Base-by-base conservation (phyloP, 2,329 filamentous ascomycete species). In the Dryadomyces quercivorus region DNA sequence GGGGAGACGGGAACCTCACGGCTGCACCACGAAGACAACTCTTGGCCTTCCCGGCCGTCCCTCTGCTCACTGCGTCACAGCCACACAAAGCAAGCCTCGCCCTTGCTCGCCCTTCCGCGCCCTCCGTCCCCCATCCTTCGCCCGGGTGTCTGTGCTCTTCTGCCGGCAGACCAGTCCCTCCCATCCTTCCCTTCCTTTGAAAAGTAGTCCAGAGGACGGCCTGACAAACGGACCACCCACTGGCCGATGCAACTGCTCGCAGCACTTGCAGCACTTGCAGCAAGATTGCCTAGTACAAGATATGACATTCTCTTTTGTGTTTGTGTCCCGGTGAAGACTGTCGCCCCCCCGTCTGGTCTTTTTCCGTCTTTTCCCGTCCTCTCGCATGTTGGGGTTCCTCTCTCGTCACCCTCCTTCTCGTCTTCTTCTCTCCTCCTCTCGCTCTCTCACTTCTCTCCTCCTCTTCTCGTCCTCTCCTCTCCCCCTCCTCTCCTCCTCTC, bases 251-350 rank as follows among this genome's bases (percentile, higher is more conserved):
- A 20, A 44, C 42, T 6, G 38, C 26, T 31, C 38, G 38, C 38
- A 42, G 12, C 16, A 18, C 18, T 50, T 18, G 38, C 38, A 42
- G 12, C 16, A 18, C 18, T 50, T 18, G 49, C 49, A n/a, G 49
- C 49, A 50, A 50, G 20, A 50, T 50, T 42, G 49, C 36, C 21
- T 15, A 26, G 50, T 36, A 51, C 50, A 44, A 43, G 38, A 51
- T 44, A 34, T 44, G 10, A 21, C 21, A 20, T 31, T n/a, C 21
- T 12, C 38, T 51, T 10, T 51, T 42, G 34, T 43, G 34, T 42
- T 2, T 26, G 20, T 51, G 36, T 43, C 49, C 21, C 21, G 13
- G 43, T 46, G 20, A 9, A 12, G 18, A 5, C n/a, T 21, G 18
- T 21, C 6, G 8, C 44, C n/a, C 5, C 16, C 42, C n/a, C 36